These are phyloP conservation scores for Ramaria rubella DNA, from an alignment of 768 basidiomycete genomes.

Conservation along the genomic window DNA sequence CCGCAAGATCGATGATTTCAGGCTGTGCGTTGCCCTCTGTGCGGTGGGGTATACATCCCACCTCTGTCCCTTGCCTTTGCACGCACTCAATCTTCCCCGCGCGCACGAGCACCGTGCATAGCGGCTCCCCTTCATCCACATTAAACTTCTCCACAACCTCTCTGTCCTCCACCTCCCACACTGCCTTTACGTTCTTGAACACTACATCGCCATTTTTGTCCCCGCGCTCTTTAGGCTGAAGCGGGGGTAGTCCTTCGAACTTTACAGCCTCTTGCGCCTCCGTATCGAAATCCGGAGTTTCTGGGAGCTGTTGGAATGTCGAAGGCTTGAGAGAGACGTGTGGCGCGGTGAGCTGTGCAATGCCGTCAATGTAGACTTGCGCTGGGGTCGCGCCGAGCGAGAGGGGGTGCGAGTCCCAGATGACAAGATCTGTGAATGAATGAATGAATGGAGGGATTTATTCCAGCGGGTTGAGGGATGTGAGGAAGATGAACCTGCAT, in stretches of 20 bases:
- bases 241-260: conserved; percentile 65
- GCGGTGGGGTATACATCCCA: too few relatives aligned
- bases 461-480: not conserved
- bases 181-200: conserved; percentile 47
- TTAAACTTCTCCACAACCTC: conserved; percentile 13
- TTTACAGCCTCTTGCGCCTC: conserved; percentile 53
- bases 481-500: conserved; percentile 57
- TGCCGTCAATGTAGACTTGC: conserved; percentile 82
- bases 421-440: conserved; percentile 45
- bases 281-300: conserved; percentile 51
- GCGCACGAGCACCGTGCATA: not conserved
- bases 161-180: conserved; percentile 24
- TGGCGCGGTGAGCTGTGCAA: conserved; percentile 53
- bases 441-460: not conserved
- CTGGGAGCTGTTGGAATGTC: conserved; percentile 45
- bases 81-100: not conserved
- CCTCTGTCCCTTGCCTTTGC: too few relatives aligned
- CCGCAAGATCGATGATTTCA: conserved; percentile 46
- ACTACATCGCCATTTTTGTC: conserved; percentile 29
- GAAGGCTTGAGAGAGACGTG: conserved; percentile 37
- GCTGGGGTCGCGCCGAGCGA: conserved; percentile 70
- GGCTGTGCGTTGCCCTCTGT: not conserved
- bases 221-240: conserved; percentile 38
- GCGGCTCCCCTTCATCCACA: not conserved
- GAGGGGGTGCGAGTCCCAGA: conserved; percentile 79